Evolutionary conservation across 805 yeast species (phyloP), one percentile per base, ranked within the genome.

Genomic region (Starmerella kuoi): DNA sequence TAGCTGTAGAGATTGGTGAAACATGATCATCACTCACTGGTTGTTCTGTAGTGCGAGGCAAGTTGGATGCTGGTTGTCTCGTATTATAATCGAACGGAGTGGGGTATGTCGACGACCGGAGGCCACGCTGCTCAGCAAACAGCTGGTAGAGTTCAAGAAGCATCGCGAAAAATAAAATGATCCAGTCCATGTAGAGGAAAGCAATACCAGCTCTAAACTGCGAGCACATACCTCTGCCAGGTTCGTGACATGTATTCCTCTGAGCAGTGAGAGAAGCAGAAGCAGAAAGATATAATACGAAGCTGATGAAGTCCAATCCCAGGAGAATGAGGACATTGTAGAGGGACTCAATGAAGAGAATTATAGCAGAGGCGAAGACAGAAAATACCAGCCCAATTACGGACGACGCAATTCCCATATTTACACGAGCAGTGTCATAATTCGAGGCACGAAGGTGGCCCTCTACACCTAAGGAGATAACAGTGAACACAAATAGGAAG

Each of bases 391-490:
- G 19, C 7, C 43, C 42, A 22, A 48, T 37, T 17, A 32, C 23
- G 8, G 51, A 38, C 12, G 51, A 41, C 7, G 53, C 49, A 21
- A 49, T 24, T 12, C 51, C 53, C 2, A 49, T 37, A 47, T 46
- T 47, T 12, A 41, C 41, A 19, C 49, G 43, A n/a, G 47, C 40
- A 14, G 30, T 31, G 30, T 35, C 14, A 43, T 41, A 48, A 19
- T 40, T 25, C 7, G 14, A 12, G 11, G 42, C 30, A n/a, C 45
- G 43, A 15, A 49, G 38, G 26, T 41, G 46, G 34, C 40, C 95
- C 50, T 91, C 74, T 56, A 88, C 69, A 61, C 95, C 98, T 47
- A 91, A 74, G 41, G 77, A 72, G 56, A 91, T 74, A 44, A 77
- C 77, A 48, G 83, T 70, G 64, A 83, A 77, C 54, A 74, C 66